Conservation (phyloP, 495 filamentous ascomycete genomes). For the Penicillium riverlandense region DNA sequence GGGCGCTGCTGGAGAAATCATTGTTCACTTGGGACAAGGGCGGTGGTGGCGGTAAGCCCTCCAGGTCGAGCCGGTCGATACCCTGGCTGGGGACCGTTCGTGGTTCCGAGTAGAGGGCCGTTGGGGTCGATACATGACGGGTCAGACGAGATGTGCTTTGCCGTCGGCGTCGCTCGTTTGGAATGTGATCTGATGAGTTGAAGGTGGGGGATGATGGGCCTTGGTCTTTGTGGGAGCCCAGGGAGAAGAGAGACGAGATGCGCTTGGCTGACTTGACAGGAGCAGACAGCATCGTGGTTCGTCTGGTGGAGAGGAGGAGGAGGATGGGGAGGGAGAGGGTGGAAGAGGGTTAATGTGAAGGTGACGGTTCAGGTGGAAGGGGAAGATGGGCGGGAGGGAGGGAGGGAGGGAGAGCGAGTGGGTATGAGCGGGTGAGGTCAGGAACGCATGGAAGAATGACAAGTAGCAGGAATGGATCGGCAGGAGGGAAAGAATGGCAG, state of each 20-base stretch:
- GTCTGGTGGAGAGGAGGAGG: constrained; percentile 4
- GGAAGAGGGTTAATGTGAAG: background rate
- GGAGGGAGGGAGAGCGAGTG: constrained; percentile 1
- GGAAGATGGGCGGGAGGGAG: constrained; percentile 1
- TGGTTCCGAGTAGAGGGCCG: constrained; percentile 21
- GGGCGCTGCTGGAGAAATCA: constrained; percentile 29
- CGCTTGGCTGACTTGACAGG: constrained; percentile 44
- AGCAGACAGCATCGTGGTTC: constrained; percentile 36
- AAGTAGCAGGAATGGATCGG: constrained; percentile 35
- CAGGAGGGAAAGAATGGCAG: constrained; percentile 34
- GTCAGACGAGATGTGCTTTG: constrained; percentile 28
- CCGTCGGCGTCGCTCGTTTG: constrained; percentile 18
- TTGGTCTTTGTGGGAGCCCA: constrained; percentile 33
- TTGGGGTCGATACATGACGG: constrained; percentile 32
- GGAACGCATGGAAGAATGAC: constrained; percentile 14
- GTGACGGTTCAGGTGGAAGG: constrained; percentile 2
- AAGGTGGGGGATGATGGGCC: constrained; percentile 20
- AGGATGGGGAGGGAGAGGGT: constrained; percentile 3
- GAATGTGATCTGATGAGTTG: constrained; percentile 15
- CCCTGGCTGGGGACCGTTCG: constrained; percentile 19
- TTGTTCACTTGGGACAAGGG: constrained; percentile 37
- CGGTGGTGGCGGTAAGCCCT: constrained; percentile 34
- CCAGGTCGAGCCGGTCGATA: constrained; percentile 25
- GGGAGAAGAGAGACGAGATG: constrained; percentile 41
- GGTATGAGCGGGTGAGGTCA: constrained; percentile 8